A percentile compares a stretch with the other conserved stretches of the same genome.
Conservation (phyloP, 129 eudicot genomes). For the Pseudognaphalium luteoalbum region DNA sequence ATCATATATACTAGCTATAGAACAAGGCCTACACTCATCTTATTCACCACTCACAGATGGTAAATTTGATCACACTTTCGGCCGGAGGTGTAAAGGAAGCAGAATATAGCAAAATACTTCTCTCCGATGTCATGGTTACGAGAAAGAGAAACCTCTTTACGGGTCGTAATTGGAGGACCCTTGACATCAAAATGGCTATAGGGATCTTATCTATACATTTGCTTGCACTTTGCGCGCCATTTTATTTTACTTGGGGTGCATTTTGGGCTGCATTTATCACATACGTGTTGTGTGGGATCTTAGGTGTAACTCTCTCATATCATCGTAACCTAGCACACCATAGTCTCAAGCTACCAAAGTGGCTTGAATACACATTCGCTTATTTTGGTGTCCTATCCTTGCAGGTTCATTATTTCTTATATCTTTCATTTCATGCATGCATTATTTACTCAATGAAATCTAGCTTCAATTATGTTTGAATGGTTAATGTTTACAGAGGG, state of each 20-base stretch:
- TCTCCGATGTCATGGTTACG: constrained; percentile 64
- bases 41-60: neutral
- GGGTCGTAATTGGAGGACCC: constrained; percentile 58
- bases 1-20: neutral
- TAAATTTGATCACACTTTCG: neutral
- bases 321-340: neutral
- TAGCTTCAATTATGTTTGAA: no score
- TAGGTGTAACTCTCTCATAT: neutral
- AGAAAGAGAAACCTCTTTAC: constrained; percentile 45
- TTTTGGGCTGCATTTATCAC: constrained; percentile 49
- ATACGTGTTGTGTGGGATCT: constrained; percentile 25
- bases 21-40: neutral
- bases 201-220: constrained; percentile 54
- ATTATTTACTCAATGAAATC: neutral
- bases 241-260: constrained; percentile 70
- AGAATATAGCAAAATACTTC: constrained; percentile 39
- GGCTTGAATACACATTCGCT: neutral
- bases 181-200: constrained; percentile 39
- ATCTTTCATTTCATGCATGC: neutral
- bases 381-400: neutral
- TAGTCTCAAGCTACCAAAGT: neutral
- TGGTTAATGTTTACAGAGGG: constrained; percentile 24
- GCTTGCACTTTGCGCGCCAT: constrained; percentile 61
- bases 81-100: constrained; percentile 11
- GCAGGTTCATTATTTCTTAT: neutral